A percentile compares a stretch with the other conserved stretches of the same genome.
Evolutionary conservation across 306 rosid species (phyloP).

Genomic region (Quercus engelmannii): DNA sequence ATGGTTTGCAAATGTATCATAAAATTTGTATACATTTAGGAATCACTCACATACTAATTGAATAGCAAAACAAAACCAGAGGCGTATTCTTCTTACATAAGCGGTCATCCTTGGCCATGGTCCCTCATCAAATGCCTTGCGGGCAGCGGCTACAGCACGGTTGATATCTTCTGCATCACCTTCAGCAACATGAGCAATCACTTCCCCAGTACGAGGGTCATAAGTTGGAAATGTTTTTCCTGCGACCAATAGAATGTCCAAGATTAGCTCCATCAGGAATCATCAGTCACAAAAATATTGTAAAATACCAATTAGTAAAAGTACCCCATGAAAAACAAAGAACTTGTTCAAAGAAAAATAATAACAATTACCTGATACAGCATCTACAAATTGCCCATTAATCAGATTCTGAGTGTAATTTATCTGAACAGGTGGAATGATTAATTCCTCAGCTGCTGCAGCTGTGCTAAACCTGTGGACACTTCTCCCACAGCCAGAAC

Average conservation of each 20-base stretch:
- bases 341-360: neutral
- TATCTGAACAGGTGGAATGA: slow-evolving; percentile 69
- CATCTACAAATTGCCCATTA: slow-evolving; percentile 79
- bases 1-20: neutral
- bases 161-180: slow-evolving; percentile 75
- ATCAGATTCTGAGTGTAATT: slow-evolving; percentile 63
- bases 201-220: slow-evolving; percentile 88
- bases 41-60: neutral
- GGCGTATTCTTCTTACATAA: slow-evolving; percentile 45
- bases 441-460: slow-evolving; percentile 52
- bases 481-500: slow-evolving; percentile 29
- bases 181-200: slow-evolving; percentile 82
- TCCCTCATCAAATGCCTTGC: slow-evolving; percentile 94
- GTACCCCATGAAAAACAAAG: neutral
- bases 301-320: neutral
- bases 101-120: slow-evolving; percentile 95
- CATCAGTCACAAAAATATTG: neutral
- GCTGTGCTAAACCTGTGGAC: slow-evolving; percentile 56
- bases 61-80: neutral
- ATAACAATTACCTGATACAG: slow-evolving; percentile 63
- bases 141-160: slow-evolving; percentile 89
- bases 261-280: slow-evolving; percentile 1
- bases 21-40: neutral
- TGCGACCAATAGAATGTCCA: slow-evolving; percentile 24
- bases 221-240: slow-evolving; percentile 88